phyloP scores from a whole-genome alignment of 768 basidiomycete genomes.

The Trametes coccinea region DNA sequence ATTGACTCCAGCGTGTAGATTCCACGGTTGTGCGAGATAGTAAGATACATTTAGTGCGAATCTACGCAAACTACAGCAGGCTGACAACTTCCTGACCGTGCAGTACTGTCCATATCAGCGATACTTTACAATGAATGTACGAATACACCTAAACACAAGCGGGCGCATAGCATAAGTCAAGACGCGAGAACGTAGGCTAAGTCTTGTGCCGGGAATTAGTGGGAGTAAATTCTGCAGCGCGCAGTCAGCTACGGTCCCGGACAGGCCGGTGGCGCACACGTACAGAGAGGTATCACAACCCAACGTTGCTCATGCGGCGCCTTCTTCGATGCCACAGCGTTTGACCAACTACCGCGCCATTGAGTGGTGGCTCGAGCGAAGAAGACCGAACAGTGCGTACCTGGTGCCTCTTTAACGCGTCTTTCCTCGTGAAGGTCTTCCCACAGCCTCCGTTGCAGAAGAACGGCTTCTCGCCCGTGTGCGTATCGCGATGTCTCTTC shows the following conservation, averaged over 20 bases:
- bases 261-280: not conserved
- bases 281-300: slow-evolving; percentile 11
- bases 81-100: slow-evolving; percentile 18
- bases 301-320: slow-evolving; percentile 23
- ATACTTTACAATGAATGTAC: slow-evolving; percentile 25
- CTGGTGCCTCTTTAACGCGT: slow-evolving; percentile 85
- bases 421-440: slow-evolving; percentile 86
- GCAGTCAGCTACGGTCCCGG: slow-evolving; percentile 6
- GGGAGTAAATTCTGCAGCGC: slow-evolving; percentile 23
- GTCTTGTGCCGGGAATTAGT: slow-evolving; percentile 24
- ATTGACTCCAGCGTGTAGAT: slow-evolving; percentile 11
- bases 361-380: slow-evolving; percentile 29
- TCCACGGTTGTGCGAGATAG: slow-evolving; percentile 14
- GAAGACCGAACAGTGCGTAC: slow-evolving; percentile 37
- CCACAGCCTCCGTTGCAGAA: slow-evolving; percentile 82
- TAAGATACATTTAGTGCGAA: slow-evolving; percentile 21
- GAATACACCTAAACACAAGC: slow-evolving; percentile 23
- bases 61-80: slow-evolving; percentile 20
- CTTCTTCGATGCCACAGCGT: slow-evolving; percentile 73
- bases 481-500: slow-evolving; percentile 82
- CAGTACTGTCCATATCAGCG: slow-evolving; percentile 23
- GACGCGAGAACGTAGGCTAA: slow-evolving; percentile 22
- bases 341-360: slow-evolving; percentile 59
- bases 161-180: slow-evolving; percentile 22
- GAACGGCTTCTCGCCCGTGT: slow-evolving; percentile 84